Evolutionary conservation across 305 asterid species (phyloP), one percentile per base, ranked within the genome.

Genomic region (Fraxinus nigra): DNA sequence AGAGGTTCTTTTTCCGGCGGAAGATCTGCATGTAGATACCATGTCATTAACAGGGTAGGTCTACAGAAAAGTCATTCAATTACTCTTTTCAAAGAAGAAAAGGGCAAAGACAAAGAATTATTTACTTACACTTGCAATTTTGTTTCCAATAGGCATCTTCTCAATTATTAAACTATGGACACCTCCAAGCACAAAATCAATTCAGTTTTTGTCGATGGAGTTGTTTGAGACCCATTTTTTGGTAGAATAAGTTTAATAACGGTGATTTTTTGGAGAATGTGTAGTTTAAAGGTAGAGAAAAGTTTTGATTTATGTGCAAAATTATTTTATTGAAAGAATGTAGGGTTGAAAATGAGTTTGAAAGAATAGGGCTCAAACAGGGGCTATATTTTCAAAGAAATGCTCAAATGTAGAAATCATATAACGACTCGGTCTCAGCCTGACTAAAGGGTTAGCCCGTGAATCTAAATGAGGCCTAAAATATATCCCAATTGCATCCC

Each of bases 1-100:
- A 93, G 82, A 46, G 95, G 94, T 73, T 92, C 91, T 84, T 90
- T 94, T 82, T 88, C 91, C 0, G 90, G 89, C 51, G 92, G 89
- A 85, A 88, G 80, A 89, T 94, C 98, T 94, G 93, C 89, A 85
- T 16, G 76, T 8, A 16, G 16, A 59, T 65, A 63, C 9, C 81
- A 69, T 69, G 75, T 69, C 20, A 69, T 6, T 69, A 30, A 28
- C 8, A 4, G 24, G 73, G 7, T 26, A 65, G 37, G 18, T 11
- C 18, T 65, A 65, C 7, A 10, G 32, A 65, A 28, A 10, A 11
- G 16, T 13, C n/a, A 65, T 65, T 65, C 73, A 26, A 65, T 26
- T 28, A n/a, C 33, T 26, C 35, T 65, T 65, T 9, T 65, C 73
- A 65, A 65, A 28, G 37, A 65, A 65, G 51, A 65, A 65, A 65